Evolutionary conservation across 805 yeast species (phyloP).

Genomic region (Myxozyma geophila): DNA sequence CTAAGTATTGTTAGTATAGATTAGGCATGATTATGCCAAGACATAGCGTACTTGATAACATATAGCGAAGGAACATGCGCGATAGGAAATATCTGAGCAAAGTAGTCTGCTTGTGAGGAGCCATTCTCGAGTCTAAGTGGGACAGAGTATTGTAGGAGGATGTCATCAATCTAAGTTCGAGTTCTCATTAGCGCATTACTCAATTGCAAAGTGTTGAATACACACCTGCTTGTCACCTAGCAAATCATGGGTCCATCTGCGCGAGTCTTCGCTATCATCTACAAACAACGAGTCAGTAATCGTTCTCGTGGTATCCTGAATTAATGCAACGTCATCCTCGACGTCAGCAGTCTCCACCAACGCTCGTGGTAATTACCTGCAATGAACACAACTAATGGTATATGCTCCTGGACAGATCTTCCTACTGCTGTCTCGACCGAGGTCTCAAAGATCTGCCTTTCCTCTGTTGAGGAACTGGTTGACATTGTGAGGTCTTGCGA

Average conservation of each 20-base stretch:
- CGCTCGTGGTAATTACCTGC: conserved; percentile 20
- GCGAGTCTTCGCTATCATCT: conserved; percentile 32
- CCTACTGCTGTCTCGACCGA: conserved; percentile 33
- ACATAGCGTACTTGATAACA: conserved; percentile 48
- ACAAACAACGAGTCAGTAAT: conserved; percentile 1
- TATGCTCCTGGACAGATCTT: conserved; percentile 24
- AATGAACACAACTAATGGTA: conserved; percentile 32
- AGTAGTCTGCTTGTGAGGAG: conserved; percentile 53
- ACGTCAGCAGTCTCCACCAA: background rate
- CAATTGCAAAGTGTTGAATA: background rate
- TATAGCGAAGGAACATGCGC: conserved; percentile 60
- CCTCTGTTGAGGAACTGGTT: conserved; percentile 15
- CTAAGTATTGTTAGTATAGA: conserved; percentile 27
- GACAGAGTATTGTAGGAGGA: conserved; percentile 45
- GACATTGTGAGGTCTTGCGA: background rate
- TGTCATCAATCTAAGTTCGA: conserved; percentile 25
- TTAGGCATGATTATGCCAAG: background rate
- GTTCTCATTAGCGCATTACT: background rate
- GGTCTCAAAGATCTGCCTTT: conserved; percentile 25
- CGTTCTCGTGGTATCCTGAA: too few relatives aligned
- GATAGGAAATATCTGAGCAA: conserved; percentile 61
- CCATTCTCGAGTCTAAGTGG: conserved; percentile 50
- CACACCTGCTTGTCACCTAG: conserved; percentile 24
- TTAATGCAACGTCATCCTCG: background rate
- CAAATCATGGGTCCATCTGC: conserved; percentile 25